Percentiles rank a stretch among this genome's conserved stretches.
Evolutionary conservation across 2,329 filamentous ascomycete genomes (phyloP).

Genomic region (Lasiodiplodia sp.): DNA sequence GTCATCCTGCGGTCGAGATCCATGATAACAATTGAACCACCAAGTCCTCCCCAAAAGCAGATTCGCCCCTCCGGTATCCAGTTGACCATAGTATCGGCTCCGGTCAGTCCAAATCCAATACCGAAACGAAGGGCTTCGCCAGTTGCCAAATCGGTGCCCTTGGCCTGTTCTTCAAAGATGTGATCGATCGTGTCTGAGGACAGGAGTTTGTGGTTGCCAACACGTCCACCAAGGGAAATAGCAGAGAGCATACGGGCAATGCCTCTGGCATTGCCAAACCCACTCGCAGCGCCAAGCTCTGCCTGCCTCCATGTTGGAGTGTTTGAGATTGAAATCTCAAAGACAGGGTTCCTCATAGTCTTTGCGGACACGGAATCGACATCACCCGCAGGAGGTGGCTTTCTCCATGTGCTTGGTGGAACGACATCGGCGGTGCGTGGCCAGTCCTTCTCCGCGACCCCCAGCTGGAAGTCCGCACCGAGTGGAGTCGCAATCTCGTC

Average conservation of each 20-base stretch:
- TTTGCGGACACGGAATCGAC: not conserved
- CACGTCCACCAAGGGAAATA: constrained; percentile 44
- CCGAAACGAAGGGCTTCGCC: not conserved
- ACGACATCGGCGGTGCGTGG: not conserved
- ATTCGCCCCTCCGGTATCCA: constrained; percentile 6
- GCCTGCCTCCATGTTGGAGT: not conserved
- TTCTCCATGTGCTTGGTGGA: not conserved
- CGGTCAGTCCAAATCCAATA: not conserved
- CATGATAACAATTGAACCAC: constrained; percentile 34
- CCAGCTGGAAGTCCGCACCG: constrained; percentile 15
- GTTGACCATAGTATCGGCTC: not conserved
- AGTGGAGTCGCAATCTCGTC: constrained; percentile 18
- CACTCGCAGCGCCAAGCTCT: not conserved
- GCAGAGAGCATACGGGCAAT: constrained; percentile 54
- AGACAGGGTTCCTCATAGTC: not conserved
- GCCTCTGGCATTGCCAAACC: constrained; percentile 49
- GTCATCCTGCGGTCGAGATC: constrained; percentile 34
- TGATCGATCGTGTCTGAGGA: constrained; percentile 33
- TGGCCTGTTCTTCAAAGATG: not conserved
- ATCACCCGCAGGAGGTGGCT: too few species aligned
- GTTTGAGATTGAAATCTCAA: constrained; percentile 1
- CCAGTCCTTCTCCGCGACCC: constrained; percentile 7
- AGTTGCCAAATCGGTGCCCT: not conserved
- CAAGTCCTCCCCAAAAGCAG: constrained; percentile 35
- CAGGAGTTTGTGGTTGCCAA: constrained; percentile 48